Evolutionary conservation across 1,284 basidiomycete genomes (phyloP), one percentile per base, ranked within the genome.

Genomic region (Peniophora sp.): DNA sequence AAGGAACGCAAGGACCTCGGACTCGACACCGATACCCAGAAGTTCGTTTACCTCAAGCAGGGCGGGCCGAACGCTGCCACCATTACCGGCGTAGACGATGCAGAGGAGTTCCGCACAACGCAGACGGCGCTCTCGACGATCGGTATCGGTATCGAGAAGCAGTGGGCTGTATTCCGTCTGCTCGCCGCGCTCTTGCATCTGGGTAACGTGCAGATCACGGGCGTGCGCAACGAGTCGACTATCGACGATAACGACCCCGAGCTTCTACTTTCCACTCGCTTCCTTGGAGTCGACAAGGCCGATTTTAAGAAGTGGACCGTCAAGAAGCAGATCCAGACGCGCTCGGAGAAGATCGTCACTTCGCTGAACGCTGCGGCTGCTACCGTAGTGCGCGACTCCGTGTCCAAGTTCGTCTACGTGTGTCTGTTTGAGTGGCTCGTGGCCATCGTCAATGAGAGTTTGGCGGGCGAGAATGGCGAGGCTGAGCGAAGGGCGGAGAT

Each of bases 281-380:
- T 99, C 65, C 75, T 99, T 38, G 97, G 97, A 16, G 82, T 99
- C 49, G 87, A 91, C 52, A 74, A 89, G 16, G 75, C 81, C n/a
- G 96, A 99, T 49, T 99, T 99, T 78, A 97, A 93, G 73, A 97
- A 93, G 66, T 99, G 97, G 97, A 96, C 91, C 1, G 72, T 97
- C 69, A 99, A 99, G 77, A 97, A 95, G 70, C 96, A 99, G 71
- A 89, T 99, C 52, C 83, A 84, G 27, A 97, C 96, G 3, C 82
- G 97, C 41, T 88, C 85, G 23, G 97, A 99, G 70, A 98, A 96
- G 76, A 98, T 99, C 53, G 80, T 97, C 27, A 92, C 92, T 1
- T 73, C 83, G 50, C 73, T 99, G 53, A 93, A 85, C 64, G 86
- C 83, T 17, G 79, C 89, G 1, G 94, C 97, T 68, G 96, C 97